Evolutionary conservation across 805 yeast species (phyloP).

Genomic region (Brettanomyces nanus): DNA sequence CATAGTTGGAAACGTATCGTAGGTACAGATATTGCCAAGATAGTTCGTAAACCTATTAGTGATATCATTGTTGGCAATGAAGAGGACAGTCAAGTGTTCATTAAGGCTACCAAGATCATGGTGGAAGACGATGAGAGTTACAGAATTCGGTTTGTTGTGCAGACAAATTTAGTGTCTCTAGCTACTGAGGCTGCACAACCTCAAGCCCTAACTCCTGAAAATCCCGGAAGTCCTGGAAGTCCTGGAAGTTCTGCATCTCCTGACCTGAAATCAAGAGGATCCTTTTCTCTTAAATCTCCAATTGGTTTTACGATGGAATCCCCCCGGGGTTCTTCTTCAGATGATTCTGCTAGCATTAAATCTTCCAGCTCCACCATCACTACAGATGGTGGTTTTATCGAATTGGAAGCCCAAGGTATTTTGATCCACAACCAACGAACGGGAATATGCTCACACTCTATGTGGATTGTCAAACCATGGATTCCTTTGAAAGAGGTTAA

Average conservation of each 20-base stretch:
- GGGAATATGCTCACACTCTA: slow-evolving; percentile 64
- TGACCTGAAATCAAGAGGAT: background rate
- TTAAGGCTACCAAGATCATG: slow-evolving; percentile 65
- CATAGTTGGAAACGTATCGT: slow-evolving; percentile 73
- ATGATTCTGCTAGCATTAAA: slow-evolving; percentile 21
- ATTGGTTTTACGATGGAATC: background rate
- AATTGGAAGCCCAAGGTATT: slow-evolving; percentile 91
- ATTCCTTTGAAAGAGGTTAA: slow-evolving; percentile 51
- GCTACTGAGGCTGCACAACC: slow-evolving; percentile 13
- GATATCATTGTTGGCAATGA: slow-evolving; percentile 57
- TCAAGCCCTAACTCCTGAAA: background rate
- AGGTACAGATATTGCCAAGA: slow-evolving; percentile 52
- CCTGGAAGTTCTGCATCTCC: background rate
- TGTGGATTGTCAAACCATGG: slow-evolving; percentile 89
- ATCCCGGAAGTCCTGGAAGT: background rate
- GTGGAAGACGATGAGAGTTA: slow-evolving; percentile 66
- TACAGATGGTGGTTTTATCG: slow-evolving; percentile 56
- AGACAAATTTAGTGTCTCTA: slow-evolving; percentile 19
- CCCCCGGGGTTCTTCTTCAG: background rate
- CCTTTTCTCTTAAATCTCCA: slow-evolving; percentile 3
- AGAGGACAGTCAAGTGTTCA: slow-evolving; percentile 59
- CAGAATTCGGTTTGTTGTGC: slow-evolving; percentile 61
- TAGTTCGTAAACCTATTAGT: slow-evolving; percentile 50
- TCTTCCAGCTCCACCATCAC: slow-evolving; percentile 29
- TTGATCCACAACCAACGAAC: slow-evolving; percentile 56